A percentile compares a stretch with the other conserved stretches of the same genome.
These are phyloP conservation scores for Ichthyophthirius multifiliis DNA, from an alignment of 169 alveolate genomes.

Conservation along the genomic window DNA sequence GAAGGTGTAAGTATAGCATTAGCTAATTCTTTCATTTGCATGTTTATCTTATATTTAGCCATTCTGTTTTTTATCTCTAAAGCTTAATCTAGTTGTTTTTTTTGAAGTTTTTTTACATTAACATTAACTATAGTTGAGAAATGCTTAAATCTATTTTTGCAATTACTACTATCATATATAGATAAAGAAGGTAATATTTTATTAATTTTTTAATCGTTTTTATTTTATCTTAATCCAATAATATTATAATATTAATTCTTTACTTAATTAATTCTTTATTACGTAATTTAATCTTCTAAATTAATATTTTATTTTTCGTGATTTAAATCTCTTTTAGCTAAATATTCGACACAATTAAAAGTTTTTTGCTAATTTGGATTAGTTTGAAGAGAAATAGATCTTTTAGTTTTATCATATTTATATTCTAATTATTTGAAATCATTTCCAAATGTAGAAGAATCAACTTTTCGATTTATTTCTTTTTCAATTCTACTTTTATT, in stretches of 20 bases:
- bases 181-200: neutral
- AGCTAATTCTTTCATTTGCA: neutral
- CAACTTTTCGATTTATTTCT: conserved; percentile 36
- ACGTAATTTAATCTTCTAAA: neutral
- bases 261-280: neutral
- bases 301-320: neutral
- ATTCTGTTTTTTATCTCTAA: conserved; percentile 15
- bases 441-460: conserved; percentile 26
- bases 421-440: neutral
- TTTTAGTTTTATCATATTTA: neutral
- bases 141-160: neutral
- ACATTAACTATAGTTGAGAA: neutral
- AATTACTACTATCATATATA: neutral
- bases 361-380: too few species aligned
- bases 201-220: neutral
- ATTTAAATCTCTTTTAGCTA: too few species aligned
- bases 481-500: conserved; percentile 38
- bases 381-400: too few species aligned
- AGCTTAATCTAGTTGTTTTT: neutral
- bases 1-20: conserved; percentile 5
- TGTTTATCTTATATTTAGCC: conserved; percentile 9
- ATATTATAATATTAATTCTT: neutral
- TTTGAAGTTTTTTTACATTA: neutral
- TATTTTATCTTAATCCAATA: neutral
- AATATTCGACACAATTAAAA: too few species aligned